Evolutionary conservation across 768 basidiomycete genomes (phyloP), one percentile per base, ranked within the genome.

Genomic region (Mycena galopus): DNA sequence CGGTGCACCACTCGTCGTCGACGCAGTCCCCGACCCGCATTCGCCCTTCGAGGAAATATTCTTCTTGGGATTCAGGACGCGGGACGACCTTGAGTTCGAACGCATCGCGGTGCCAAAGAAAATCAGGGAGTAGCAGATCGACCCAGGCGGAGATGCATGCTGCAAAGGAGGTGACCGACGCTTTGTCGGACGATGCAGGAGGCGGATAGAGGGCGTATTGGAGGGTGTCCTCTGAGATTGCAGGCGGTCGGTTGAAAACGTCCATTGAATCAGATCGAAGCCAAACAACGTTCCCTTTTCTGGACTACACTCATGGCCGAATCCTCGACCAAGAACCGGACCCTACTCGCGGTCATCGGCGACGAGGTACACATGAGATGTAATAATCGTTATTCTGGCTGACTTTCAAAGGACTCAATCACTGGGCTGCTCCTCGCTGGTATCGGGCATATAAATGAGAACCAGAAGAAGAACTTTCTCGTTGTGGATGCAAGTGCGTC

Each of bases 1-100:
- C 96, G 17, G 89, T 87, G 79, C 92, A 93, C 98, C 98, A 99
- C 82, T 99, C 98, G 77, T 99, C 98, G 81, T 99, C 97, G n/a
- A 99, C 89, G 63, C 92, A 94, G 82, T 99, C 98, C 3, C 98
- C 97, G 27, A 99, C 94, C 55, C 96, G 86, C 92, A 97, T 94
- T 55, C 86, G 84, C 11, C 97, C 96, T 78, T 96, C 92, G 1
- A 98, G 82, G 50, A 91, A 83, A 83, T 88, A 92, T n/a, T 81
- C 85, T n/a, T 81, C 85, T 61, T 83, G 21, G 77, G 81, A 77
- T 74, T 90, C 84, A 25, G 85, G 80, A 60, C 90, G 84, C 55
- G 79, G 72, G 10, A 87, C 88, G 21, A 93, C 87, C 77, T 94
- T 94, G 72, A 95, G 83, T 78, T 95, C 92, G 76, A 96, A 96